Conservation (phyloP, 345 rosid species). For the Corchorus capsularis region DNA sequence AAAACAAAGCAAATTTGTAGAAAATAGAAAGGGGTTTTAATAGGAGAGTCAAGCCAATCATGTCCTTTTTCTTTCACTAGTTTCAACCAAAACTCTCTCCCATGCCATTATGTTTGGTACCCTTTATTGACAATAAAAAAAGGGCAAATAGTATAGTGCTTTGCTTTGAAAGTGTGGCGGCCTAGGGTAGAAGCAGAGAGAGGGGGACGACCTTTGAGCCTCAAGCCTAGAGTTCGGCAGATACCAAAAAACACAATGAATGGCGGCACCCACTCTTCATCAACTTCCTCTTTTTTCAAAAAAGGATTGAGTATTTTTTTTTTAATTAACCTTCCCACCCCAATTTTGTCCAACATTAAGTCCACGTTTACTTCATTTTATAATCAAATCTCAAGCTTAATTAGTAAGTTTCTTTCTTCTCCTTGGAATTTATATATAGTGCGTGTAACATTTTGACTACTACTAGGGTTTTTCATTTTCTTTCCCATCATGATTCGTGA, state of each 20-base stretch:
- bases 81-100: neutral
- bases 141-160: neutral
- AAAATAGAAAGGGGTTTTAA: neutral
- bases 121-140: neutral
- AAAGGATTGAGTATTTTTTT: neutral
- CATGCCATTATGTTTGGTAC: neutral
- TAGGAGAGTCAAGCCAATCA: neutral
- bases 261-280: neutral
- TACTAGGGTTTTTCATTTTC: too few species aligned
- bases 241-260: neutral
- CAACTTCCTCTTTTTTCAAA: neutral
- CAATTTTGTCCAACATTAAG: neutral
- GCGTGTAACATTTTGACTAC: neutral
- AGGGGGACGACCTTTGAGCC: neutral
- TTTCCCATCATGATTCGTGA: neutral
- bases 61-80: neutral
- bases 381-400: neutral
- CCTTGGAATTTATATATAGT: neutral
- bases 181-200: neutral
- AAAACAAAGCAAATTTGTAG: neutral
- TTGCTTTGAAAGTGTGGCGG: neutral
- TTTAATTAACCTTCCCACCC: too few species aligned
- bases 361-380: constrained; percentile 7
- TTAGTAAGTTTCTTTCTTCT: neutral
- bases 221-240: constrained; percentile 1